phyloP scores from a whole-genome alignment of 2,329 filamentous ascomycete genomes.

The Colletotrichum tamarilloi region DNA sequence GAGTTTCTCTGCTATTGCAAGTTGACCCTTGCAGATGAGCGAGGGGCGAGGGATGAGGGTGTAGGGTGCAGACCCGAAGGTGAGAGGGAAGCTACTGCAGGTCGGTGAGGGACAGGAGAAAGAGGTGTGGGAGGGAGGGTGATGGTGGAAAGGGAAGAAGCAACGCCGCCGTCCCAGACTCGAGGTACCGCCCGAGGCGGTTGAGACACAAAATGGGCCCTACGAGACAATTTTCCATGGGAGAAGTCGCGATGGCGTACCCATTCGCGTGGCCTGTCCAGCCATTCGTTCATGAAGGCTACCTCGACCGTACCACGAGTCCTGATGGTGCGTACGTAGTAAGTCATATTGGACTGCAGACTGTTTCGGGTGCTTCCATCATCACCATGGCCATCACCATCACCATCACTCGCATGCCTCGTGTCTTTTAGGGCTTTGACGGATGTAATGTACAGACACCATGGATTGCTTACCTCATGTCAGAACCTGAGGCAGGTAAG shows the following conservation, averaged over 20 bases:
- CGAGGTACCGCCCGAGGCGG: constrained; percentile 6
- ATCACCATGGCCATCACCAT: constrained; percentile 56
- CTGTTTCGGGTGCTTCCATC: constrained; percentile 50
- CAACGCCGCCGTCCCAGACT: constrained; percentile 20
- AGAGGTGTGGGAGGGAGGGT: constrained; percentile 10
- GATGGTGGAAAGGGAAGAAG: constrained; percentile 15
- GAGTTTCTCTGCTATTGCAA: constrained; percentile 1
- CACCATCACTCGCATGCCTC: constrained; percentile 46
- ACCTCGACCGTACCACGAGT: constrained; percentile 1
- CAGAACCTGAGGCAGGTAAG: too few species aligned
- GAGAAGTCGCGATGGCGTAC: constrained; percentile 8
- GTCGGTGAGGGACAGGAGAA: constrained; percentile 6
- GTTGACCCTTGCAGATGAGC: constrained; percentile 29
- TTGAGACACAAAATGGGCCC: constrained; percentile 7
- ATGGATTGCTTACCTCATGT: neutral
- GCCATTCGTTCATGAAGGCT: neutral
- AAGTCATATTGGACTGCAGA: neutral
- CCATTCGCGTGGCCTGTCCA: neutral
- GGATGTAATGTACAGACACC: neutral
- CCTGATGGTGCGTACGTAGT: neutral
- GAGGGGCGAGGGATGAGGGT: constrained; percentile 15
- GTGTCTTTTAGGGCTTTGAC: neutral
- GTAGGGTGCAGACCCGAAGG: neutral
- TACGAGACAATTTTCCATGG: constrained; percentile 12
- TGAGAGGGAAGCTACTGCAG: constrained; percentile 21